A percentile compares a stretch with the other conserved stretches of the same genome.
These are phyloP conservation scores for Acanthochlamys bracteata DNA, from an alignment of 106 monocot species.

Conservation along the genomic window DNA sequence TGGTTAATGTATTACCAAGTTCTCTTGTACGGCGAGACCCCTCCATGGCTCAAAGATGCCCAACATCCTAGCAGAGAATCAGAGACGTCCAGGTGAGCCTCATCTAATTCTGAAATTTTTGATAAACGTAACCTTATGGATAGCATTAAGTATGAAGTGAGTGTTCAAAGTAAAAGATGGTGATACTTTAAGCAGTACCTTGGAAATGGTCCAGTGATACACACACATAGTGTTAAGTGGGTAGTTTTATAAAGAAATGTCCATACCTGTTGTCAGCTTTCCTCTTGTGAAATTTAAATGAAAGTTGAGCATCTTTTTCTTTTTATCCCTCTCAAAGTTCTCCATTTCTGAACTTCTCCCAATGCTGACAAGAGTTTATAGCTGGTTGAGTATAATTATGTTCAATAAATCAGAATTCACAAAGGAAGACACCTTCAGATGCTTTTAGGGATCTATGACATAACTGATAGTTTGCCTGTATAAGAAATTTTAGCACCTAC, in stretches of 20 bases:
- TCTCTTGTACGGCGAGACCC: constrained; percentile 48
- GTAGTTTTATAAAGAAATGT: not conserved
- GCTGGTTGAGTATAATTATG: too few species aligned
- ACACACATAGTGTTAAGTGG: not conserved
- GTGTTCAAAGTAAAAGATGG: not conserved
- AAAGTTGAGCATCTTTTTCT: not conserved
- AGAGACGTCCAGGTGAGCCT: constrained; percentile 27
- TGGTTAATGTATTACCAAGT: constrained; percentile 95
- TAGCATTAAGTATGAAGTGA: too few species aligned
- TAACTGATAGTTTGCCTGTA: too few species aligned
- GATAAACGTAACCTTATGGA: too few species aligned
- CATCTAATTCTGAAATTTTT: too few species aligned
- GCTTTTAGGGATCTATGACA: too few species aligned
- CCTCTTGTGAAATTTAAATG: not conserved
- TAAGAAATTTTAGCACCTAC: too few species aligned
- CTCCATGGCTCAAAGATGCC: constrained; percentile 20
- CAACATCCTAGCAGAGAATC: not conserved
- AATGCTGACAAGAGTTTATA: constrained; percentile 25
- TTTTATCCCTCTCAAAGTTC: constrained; percentile 10
- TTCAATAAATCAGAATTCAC: not conserved
- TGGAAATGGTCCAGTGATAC: not conserved
- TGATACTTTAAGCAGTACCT: not conserved
- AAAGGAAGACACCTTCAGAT: not conserved
- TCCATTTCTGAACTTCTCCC: constrained; percentile 10
- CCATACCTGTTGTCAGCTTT: constrained; percentile 3